phyloP scores from a whole-genome alignment of 2,329 filamentous ascomycete genomes.

The Thielaviopsis cerberus region DNA sequence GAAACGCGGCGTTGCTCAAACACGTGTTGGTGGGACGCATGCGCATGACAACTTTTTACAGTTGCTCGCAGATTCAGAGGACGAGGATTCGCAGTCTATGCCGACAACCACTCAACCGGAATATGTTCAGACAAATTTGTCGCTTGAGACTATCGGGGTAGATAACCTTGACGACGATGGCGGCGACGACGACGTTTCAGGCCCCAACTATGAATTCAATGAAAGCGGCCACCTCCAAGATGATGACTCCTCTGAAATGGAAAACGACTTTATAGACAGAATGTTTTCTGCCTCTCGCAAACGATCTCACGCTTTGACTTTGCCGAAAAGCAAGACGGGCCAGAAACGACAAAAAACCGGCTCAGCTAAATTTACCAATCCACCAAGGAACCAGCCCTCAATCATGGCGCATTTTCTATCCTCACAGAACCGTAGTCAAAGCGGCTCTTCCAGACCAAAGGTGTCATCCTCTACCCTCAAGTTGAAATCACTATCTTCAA shows the following conservation, averaged over 20 bases:
- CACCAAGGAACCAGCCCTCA: constrained; percentile 18
- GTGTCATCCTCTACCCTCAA: background rate
- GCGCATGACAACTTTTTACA: constrained; percentile 6
- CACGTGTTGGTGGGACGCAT: background rate
- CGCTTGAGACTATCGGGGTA: background rate
- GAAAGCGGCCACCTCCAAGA: constrained; percentile 12
- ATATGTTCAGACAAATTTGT: constrained; percentile 6
- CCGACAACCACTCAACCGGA: background rate
- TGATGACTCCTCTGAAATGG: constrained; percentile 23
- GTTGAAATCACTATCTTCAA: background rate
- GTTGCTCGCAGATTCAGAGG: constrained; percentile 3
- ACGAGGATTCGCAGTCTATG: constrained; percentile 16
- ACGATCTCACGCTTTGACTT: constrained; percentile 19
- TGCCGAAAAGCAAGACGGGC: constrained; percentile 13
- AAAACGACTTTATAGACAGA: constrained; percentile 33
- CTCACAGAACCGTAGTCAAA: background rate
- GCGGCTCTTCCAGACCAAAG: background rate
- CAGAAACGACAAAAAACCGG: constrained; percentile 15
- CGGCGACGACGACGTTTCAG: constrained; percentile 22
- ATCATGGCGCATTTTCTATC: constrained; percentile 18
- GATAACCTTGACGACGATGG: constrained; percentile 17
- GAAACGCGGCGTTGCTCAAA: constrained; percentile 7
- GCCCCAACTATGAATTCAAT: constrained; percentile 14
- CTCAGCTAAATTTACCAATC: constrained; percentile 13
- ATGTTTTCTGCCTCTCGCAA: constrained; percentile 28